These are phyloP conservation scores for Alopecurus myosuroides DNA, from an alignment of 176 grass and related monocot species.

Conservation along the genomic window DNA sequence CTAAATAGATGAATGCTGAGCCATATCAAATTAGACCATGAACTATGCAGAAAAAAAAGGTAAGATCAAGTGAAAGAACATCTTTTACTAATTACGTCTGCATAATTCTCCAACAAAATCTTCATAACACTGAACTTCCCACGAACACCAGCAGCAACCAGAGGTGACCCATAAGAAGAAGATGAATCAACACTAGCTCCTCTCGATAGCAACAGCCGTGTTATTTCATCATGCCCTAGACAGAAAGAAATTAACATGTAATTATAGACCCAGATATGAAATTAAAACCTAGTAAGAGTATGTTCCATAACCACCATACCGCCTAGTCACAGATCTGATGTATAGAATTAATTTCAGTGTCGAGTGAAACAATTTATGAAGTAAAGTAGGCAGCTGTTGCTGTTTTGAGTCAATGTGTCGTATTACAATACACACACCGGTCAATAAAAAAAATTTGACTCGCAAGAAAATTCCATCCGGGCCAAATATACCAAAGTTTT, in stretches of 20 bases:
- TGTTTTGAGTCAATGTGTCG: neutral
- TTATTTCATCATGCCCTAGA: slow-evolving; percentile 28
- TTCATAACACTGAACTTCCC: slow-evolving; percentile 26
- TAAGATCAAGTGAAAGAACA: neutral
- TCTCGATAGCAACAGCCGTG: slow-evolving; percentile 17
- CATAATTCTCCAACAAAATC: slow-evolving; percentile 40
- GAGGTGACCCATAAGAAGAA: slow-evolving; percentile 22
- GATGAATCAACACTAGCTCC: slow-evolving; percentile 35
- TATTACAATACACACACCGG: neutral
- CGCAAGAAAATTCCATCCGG: neutral
- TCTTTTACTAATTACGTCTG: slow-evolving; percentile 26
- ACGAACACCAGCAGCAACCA: slow-evolving; percentile 17
- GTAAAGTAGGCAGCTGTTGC: neutral
- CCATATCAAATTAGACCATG: neutral
- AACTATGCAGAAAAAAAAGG: neutral
- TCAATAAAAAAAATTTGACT: neutral
- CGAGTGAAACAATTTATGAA: neutral
- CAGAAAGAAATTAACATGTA: neutral
- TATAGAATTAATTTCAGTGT: neutral
- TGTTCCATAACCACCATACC: neutral
- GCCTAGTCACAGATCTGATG: neutral
- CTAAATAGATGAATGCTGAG: neutral
- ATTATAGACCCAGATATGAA: neutral
- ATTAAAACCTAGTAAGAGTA: neutral
- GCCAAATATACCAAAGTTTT: neutral